Evolutionary conservation across 805 yeast genomes (phyloP).

Genomic region (Yarrowia divulgata): DNA sequence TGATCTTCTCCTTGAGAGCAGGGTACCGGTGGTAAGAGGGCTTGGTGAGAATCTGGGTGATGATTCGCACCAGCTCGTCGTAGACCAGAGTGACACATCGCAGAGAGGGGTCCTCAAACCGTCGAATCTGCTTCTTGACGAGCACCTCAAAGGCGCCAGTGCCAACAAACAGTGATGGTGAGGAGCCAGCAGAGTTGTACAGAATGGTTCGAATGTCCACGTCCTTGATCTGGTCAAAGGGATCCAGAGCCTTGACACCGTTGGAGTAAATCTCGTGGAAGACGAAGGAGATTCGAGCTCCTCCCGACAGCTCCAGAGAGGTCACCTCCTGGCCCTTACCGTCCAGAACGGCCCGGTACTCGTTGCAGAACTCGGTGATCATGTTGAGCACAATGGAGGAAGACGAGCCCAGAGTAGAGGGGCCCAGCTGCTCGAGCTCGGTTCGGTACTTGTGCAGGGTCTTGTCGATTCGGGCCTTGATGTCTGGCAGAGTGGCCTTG

Average conservation of each 20-base stretch:
- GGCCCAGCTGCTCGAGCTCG: constrained; percentile 80
- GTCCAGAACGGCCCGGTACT: constrained; percentile 86
- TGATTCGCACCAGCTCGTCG: constrained; percentile 91
- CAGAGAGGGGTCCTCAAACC: constrained; percentile 92
- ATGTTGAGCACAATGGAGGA: constrained; percentile 87
- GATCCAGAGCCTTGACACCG: constrained; percentile 91
- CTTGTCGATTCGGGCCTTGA: constrained; percentile 85
- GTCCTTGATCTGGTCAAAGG: constrained; percentile 94
- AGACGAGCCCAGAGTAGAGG: constrained; percentile 66
- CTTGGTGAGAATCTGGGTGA: constrained; percentile 81
- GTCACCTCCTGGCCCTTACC: constrained; percentile 93
- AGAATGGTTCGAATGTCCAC: constrained; percentile 94
- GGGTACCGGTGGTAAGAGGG: constrained; percentile 91
- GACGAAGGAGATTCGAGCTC: constrained; percentile 96
- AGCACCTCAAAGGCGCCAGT: constrained; percentile 96
- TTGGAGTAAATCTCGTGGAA: constrained; percentile 96
- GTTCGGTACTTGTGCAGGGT: constrained; percentile 83
- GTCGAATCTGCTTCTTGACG: constrained; percentile 87
- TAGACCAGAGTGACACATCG: constrained; percentile 90
- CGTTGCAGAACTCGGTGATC: constrained; percentile 91
- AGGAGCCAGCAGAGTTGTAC: constrained; percentile 95
- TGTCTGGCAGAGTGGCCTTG: constrained; percentile 87
- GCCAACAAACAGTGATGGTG: constrained; percentile 95
- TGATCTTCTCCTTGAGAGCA: constrained; percentile 82
- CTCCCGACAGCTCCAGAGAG: constrained; percentile 91